A percentile compares a stretch with the other conserved stretches of the same genome.
These are phyloP conservation scores for Spergularia azorica DNA, from an alignment of 179 eudicot species.

Conservation along the genomic window DNA sequence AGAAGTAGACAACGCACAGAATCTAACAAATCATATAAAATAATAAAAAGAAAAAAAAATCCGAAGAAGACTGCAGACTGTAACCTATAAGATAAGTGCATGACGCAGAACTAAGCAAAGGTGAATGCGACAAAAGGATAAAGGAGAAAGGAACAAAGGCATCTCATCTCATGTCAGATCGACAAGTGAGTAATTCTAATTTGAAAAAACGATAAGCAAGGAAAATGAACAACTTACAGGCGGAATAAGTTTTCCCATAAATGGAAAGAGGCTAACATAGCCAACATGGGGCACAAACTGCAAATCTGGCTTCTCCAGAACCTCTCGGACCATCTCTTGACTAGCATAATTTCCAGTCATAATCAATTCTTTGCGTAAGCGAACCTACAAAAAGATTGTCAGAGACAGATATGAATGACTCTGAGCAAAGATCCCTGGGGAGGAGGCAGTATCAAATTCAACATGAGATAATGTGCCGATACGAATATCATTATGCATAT, in stretches of 20 bases:
- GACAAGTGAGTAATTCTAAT: too few relatives aligned
- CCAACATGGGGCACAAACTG: constrained; percentile 93
- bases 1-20: too few relatives aligned
- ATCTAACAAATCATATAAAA: too few relatives aligned
- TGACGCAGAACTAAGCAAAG: not conserved
- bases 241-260: constrained; percentile 80
- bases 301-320: constrained; percentile 63
- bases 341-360: constrained; percentile 51
- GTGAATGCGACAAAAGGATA: not conserved
- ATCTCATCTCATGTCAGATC: not conserved
- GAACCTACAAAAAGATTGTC: constrained; percentile 49
- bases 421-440: not conserved
- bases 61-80: too few relatives aligned
- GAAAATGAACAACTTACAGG: constrained; percentile 56
- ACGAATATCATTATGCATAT: too few relatives aligned
- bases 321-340: constrained; percentile 79
- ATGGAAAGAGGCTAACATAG: constrained; percentile 94
- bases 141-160: not conserved
- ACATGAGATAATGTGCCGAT: too few relatives aligned
- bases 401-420: constrained; percentile 1
- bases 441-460: not conserved
- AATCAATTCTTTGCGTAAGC: constrained; percentile 64
- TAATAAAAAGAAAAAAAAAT: too few relatives aligned
- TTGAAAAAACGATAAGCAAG: too few relatives aligned
- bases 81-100: too few relatives aligned